Conservation (phyloP, 192 early-diverging fungal genomes). For the Mortierella claussenii region DNA sequence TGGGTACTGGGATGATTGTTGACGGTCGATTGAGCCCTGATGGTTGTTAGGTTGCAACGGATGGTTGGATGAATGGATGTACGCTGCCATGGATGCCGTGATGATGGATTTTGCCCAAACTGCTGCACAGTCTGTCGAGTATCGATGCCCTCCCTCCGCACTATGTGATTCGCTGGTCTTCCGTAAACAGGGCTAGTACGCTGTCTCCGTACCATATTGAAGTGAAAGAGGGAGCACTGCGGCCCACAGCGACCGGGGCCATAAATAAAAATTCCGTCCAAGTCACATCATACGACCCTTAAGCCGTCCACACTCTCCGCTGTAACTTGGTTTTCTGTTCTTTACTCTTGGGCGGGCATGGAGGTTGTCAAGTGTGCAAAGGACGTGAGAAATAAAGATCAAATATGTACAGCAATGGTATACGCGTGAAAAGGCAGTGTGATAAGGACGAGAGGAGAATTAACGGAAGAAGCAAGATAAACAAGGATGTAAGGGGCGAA, state of each 20-base stretch:
- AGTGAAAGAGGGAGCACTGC: slow-evolving; percentile 46
- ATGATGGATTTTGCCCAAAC: too few relatives aligned
- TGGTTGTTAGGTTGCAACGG: slow-evolving; percentile 7
- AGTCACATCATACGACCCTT: slow-evolving; percentile 8
- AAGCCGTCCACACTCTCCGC: not conserved
- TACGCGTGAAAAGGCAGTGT: too few relatives aligned
- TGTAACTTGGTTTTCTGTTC: too few relatives aligned
- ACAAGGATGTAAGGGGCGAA: not conserved
- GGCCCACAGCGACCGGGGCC: not conserved
- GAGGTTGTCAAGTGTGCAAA: not conserved
- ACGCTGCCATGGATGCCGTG: too few relatives aligned
- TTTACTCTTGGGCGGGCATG: slow-evolving; percentile 7
- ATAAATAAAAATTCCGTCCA: slow-evolving; percentile 22
- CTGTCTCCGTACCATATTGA: slow-evolving; percentile 33
- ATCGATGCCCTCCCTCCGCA: not conserved
- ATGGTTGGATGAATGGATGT: slow-evolving; percentile 28
- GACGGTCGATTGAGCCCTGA: not conserved
- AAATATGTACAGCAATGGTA: too few relatives aligned
- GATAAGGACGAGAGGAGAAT: too few relatives aligned
- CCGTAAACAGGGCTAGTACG: not conserved
- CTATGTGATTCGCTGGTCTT: not conserved
- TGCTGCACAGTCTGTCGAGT: not conserved
- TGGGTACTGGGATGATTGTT: not conserved
- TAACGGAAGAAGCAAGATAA: too few relatives aligned
- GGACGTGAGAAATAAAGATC: not conserved